Base-by-base conservation (phyloP, 2,329 filamentous ascomycete species). In the Fusarium napiforme region DNA sequence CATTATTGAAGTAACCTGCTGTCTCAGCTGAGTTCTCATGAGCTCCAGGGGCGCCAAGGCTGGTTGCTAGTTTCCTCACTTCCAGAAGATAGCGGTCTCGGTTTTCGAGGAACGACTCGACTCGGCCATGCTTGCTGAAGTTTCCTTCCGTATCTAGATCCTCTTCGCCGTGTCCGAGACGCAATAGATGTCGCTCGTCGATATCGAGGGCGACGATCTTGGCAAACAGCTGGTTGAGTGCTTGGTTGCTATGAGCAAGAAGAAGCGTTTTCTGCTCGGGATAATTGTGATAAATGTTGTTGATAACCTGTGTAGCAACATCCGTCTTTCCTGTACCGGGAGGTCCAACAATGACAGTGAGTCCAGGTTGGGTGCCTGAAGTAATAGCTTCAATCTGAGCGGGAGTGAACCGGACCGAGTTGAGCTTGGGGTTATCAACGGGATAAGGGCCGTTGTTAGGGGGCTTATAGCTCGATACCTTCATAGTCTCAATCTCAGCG, bases 251-350 rank as follows among this genome's bases (percentile, higher is more conserved):
- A 82, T 99, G 96, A 9, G 96, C 96, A 72, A 99, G 91, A 45
- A 99, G 89, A 23, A 99, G 85, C 1, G 96, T 99, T 76, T 94
- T 93, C 82, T 99, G 95, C 72, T 92, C 87, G 12, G 96, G 95
- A 80, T 98, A 99, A 83, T 98, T 97, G 85, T 98, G 96, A 80
- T 99, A 99, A 76, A 99, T 93, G 81, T 98, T 98, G 85, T 94
- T 98, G 84, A 99, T 99, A 80, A 98, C 97, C 82, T 99, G 96
- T 9, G 96, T 98, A 53, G 95, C 95, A 60, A 99, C 96, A 82
- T 99, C 96, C n/a, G 96, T 99, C 85, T 99, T 99, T 71, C 97
- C 96, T 11, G 96, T 99, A 61, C 96, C 96, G 12, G 96, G 96
- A 60, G 96, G 96, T 2, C 96, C 96, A 71, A 99, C 94, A 75